Evolutionary conservation across 345 rosid species (phyloP).

Genomic region (Eucalyptus tenuipes): DNA sequence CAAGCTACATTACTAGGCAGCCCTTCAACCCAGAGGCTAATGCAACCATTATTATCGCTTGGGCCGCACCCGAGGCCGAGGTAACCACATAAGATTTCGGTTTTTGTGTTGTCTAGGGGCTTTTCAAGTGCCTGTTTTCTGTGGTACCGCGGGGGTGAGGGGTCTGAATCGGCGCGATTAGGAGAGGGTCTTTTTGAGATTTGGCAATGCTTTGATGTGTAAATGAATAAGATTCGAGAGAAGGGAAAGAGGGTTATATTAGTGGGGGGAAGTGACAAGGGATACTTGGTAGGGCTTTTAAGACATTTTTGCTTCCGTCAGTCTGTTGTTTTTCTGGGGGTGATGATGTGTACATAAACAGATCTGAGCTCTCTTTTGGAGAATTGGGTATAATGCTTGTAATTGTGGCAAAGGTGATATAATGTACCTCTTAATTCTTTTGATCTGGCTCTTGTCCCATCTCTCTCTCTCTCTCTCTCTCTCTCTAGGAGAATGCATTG

Average conservation of each 20-base stretch:
- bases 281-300: constrained; percentile 11
- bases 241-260: constrained; percentile 6
- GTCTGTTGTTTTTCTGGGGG: constrained; percentile 13
- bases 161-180: constrained; percentile 2
- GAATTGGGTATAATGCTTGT: constrained; percentile 21
- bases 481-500: not conserved
- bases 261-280: not conserved
- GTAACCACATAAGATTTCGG: constrained; percentile 8
- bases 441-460: not conserved
- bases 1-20: constrained; percentile 50
- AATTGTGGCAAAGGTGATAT: constrained; percentile 7
- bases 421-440: constrained; percentile 19
- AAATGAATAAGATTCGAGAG: constrained; percentile 34
- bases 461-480: not conserved
- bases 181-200: constrained; percentile 1
- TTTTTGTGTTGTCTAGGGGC: not conserved
- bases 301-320: constrained; percentile 10
- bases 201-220: constrained; percentile 16
- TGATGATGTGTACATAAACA: constrained; percentile 37
- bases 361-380: constrained; percentile 9
- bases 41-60: constrained; percentile 46
- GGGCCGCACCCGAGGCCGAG: constrained; percentile 68
- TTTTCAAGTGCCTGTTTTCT: not conserved
- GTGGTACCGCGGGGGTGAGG: not conserved
- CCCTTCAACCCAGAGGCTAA: constrained; percentile 63